Evolutionary conservation across 352 stramenopile species (phyloP), one percentile per base, ranked within the genome.

Genomic region (Pythium sukuiense): DNA sequence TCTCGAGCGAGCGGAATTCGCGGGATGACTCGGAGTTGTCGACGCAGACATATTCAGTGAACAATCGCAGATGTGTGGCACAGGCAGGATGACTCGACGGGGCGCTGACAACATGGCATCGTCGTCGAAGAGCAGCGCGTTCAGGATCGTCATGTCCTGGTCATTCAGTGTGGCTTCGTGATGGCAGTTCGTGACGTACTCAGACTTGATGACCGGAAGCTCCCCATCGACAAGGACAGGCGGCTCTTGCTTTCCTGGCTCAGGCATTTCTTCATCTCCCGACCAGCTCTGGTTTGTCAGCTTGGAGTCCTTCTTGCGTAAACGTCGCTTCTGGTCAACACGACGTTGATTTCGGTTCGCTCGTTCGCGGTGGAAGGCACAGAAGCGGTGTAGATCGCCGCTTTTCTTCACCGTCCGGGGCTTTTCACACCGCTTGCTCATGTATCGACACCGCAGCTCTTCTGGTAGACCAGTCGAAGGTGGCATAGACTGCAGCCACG

Each of bases 311-410:
- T 52, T 52, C 45, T 52, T 52, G 3, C 69, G 61, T 46, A 73
- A 70, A 35, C 70, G 67, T 52, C 77, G 78, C 65, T 81, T 77
- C 30, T 75, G 57, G 16, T 92, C 80, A 59, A 89, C 79, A 7
- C 83, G 83, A 32, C 85, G 74, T 71, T 92, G 83, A 57, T 86
- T 84, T 41, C 79, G 67, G 61, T 92, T 92, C 57, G 83, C 83
- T 24, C 81, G 82, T 55, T 76, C 74, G n/a, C 83, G 81, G 58
- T 92, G 83, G 27, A 79, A 76, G 30, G 87, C 80, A 61, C 83
- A 92, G 46, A 92, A 76, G 33, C 83, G 87, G 70, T 92, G 83
- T 45, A 89, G 59, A 37, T 83, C 77, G 1, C 83, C 83, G 55
- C 87, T 85, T 56, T 84, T 74, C 63, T 92, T 92, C 12, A 87